A percentile compares a stretch with the other conserved stretches of the same genome.
phyloP scores from a whole-genome alignment of 129 eudicot species.

The Lonicera japonica region DNA sequence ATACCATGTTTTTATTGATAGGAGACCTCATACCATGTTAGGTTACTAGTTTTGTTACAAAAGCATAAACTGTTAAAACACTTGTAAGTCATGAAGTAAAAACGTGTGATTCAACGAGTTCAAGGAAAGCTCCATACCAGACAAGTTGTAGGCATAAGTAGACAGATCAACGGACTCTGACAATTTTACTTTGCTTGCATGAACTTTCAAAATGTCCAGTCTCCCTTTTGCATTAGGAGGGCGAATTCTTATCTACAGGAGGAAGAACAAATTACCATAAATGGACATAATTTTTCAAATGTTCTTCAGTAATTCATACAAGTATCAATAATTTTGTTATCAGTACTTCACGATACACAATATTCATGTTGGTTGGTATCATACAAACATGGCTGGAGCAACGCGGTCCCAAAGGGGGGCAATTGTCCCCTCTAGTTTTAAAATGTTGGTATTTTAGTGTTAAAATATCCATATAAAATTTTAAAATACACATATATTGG shows the following conservation, averaged over 20 bases:
- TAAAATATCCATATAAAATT: too few relatives aligned
- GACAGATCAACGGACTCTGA: slow-evolving; percentile 82
- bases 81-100: background rate
- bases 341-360: too few relatives aligned
- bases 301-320: too few relatives aligned
- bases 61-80: background rate
- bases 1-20: too few relatives aligned
- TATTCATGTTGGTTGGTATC: too few relatives aligned
- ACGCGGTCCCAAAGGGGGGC: too few relatives aligned
- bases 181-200: slow-evolving; percentile 80
- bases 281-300: background rate
- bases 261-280: background rate
- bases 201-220: slow-evolving; percentile 77
- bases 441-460: too few relatives aligned
- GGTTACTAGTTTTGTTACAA: background rate
- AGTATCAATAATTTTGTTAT: too few relatives aligned
- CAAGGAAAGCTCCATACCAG: slow-evolving; percentile 45
- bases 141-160: slow-evolving; percentile 67
- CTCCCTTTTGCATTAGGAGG: slow-evolving; percentile 98
- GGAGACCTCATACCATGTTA: background rate
- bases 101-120: background rate
- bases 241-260: slow-evolving; percentile 56
- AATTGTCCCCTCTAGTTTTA: too few relatives aligned
- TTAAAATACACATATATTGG: too few relatives aligned
- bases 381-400: too few relatives aligned